phyloP scores from a whole-genome alignment of 345 rosid genomes.

The Lepidium sativum region DNA sequence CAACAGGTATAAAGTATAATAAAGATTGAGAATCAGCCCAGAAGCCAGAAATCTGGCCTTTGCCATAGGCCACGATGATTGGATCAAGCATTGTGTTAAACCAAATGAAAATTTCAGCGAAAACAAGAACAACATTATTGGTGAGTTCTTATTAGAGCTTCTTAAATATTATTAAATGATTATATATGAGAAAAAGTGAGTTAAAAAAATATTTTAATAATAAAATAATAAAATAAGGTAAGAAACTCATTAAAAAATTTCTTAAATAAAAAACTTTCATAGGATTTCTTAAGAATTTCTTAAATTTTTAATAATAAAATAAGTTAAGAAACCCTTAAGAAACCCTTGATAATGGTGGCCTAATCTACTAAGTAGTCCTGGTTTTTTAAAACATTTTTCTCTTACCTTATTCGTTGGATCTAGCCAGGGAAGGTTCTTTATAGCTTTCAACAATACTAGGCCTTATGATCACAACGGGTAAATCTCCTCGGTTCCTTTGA shows the following conservation, averaged over 20 bases:
- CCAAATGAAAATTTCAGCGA: neutral
- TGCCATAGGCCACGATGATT: constrained; percentile 27
- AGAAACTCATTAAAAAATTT: too few relatives aligned
- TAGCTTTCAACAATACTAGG: constrained; percentile 62
- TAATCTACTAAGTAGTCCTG: neutral
- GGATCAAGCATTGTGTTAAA: constrained; percentile 30
- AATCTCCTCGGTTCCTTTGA: constrained; percentile 35
- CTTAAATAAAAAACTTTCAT: too few relatives aligned
- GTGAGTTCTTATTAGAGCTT: too few relatives aligned
- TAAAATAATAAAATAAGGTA: too few relatives aligned
- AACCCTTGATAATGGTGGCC: too few relatives aligned
- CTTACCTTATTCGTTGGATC: constrained; percentile 54
- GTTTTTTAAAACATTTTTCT: neutral
- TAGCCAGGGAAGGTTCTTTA: constrained; percentile 88
- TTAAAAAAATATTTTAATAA: too few relatives aligned
- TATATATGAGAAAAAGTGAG: too few relatives aligned
- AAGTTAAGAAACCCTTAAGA: too few relatives aligned
- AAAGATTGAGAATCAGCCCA: constrained; percentile 16
- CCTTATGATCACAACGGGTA: constrained; percentile 51
- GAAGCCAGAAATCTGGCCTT: constrained; percentile 28
- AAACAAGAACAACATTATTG: too few relatives aligned
- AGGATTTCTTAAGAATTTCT: too few relatives aligned
- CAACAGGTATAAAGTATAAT: constrained; percentile 26
- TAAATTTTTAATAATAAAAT: too few relatives aligned
- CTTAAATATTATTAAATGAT: too few relatives aligned